These are phyloP conservation scores for Cercophora newfieldiana DNA, from an alignment of 495 filamentous ascomycete genomes.

Conservation along the genomic window DNA sequence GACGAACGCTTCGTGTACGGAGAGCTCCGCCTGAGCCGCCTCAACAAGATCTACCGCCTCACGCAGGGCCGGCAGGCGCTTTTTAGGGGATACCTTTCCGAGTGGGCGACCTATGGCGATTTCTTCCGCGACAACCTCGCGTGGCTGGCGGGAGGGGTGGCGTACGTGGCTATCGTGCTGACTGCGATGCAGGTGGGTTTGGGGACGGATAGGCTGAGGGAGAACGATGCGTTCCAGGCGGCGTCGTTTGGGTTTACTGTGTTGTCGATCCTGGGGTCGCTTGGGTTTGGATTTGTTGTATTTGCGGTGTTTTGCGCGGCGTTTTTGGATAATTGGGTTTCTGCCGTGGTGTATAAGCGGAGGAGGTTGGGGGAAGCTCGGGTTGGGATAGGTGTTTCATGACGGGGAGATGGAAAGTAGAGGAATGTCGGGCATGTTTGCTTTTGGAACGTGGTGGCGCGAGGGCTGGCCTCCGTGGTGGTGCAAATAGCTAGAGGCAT, in stretches of 20 bases:
- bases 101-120: conserved; percentile 35
- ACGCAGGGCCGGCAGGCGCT: neutral
- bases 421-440: too few species aligned
- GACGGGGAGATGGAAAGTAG: too few species aligned
- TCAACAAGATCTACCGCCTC: conserved; percentile 39
- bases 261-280: conserved; percentile 45
- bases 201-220: conserved; percentile 37
- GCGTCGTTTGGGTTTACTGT: conserved; percentile 54
- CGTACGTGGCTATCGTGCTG: conserved; percentile 56
- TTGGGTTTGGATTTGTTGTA: conserved; percentile 7
- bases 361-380: too few species aligned
- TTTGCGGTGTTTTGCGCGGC: too few species aligned
- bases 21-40: conserved; percentile 45
- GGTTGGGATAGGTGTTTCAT: too few species aligned
- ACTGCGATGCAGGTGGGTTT: conserved; percentile 62
- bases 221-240: conserved; percentile 44
- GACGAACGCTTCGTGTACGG: conserved; percentile 47
- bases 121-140: conserved; percentile 51
- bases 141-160: conserved; percentile 43
- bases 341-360: too few species aligned
- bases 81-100: conserved; percentile 24
- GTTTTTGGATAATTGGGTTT: too few species aligned
- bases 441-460: too few species aligned
- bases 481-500: too few species aligned
- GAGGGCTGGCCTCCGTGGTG: too few species aligned